Base-by-base conservation (phyloP, 2,329 filamentous ascomycete species). In the Boeremia lycopersici region DNA sequence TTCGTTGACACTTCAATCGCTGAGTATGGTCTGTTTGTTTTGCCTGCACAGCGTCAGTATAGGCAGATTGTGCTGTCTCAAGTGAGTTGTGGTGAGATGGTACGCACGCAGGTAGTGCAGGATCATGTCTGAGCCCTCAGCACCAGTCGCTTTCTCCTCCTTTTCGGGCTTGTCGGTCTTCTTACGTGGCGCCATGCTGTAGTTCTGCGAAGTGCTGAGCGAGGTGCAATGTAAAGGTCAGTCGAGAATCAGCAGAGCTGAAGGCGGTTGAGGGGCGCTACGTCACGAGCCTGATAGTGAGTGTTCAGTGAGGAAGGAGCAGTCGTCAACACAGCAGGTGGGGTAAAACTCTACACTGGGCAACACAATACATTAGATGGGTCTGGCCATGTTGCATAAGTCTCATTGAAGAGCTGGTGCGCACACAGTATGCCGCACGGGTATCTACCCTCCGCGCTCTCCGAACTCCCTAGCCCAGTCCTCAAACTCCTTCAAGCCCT, bases 401-500 rank as follows among this genome's bases (percentile, higher is more conserved):
- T 38, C 19, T 15, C 8, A 8, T 34, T 7, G 12, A 29, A 28
- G 23, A 10, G 6, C 4, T 10, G 12, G 11, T 30, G 12, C 28
- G 4, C 36, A 4, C 10, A 19, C 31, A 31, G 5, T 17, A 5
- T 12, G 1, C 2, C 9, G 12, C 6, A 17, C 19, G 31, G 36
- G 12, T n/a, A 13, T n/a, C 67, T 53, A 96, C 17, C 91, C 91
- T 31, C 92, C 93, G 35, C 93, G 81, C 76, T 99, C 95, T 40
- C 95, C 95, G 81, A 95, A 99, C 72, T 96, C 89, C 71, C 76
- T 86, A 2, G 95, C 92, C 95, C 95, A 99, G 60, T 96, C 89
- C 75, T 98, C 95, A 73, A 96, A 97, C 70, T 92, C 85, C 71
- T 91, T 89, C 34, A 99, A 76, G 0, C 95, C 92, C 48, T 90